Percentiles rank a stretch among this genome's conserved stretches.
These are phyloP conservation scores for Dictyostelium purpureum DNA, from an alignment of 78 protist genomes.

Conservation along the genomic window DNA sequence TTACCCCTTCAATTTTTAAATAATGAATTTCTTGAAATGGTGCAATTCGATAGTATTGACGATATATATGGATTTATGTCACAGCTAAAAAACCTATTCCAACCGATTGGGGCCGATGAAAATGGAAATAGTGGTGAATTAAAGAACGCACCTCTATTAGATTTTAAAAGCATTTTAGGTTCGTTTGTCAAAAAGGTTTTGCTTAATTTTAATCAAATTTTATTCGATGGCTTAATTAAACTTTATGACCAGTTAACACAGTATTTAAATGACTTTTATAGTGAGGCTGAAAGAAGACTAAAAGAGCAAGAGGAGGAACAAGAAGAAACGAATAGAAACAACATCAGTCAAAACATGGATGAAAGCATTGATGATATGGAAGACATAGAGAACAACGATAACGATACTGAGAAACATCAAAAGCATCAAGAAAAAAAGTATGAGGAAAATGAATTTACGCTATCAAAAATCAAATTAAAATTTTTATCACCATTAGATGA, in stretches of 20 bases:
- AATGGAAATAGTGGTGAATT: not conserved
- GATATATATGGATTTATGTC: constrained; percentile 38
- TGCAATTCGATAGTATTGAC: constrained; percentile 56
- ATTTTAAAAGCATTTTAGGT: constrained; percentile 44
- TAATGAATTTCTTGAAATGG: constrained; percentile 32
- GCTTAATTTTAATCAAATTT: constrained; percentile 13
- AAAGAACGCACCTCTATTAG: not conserved
- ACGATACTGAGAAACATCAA: not conserved
- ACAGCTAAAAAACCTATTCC: not conserved
- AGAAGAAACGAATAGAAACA: not conserved
- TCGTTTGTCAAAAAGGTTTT: constrained; percentile 34
- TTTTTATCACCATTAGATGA: constrained; percentile 67
- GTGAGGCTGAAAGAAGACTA: not conserved
- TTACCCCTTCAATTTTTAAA: constrained; percentile 4
- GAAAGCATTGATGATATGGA: not conserved
- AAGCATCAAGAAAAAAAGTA: not conserved
- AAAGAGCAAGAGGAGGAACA: not conserved
- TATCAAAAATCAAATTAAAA: not conserved
- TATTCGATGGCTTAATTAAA: constrained; percentile 49
- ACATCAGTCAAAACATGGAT: not conserved
- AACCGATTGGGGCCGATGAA: not conserved
- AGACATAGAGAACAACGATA: not conserved
- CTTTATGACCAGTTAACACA: constrained; percentile 16
- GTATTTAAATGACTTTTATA: constrained; percentile 22
- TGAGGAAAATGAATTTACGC: not conserved